These are phyloP conservation scores for Atkinsonella texensis DNA, from an alignment of 2,329 filamentous ascomycete species.

Conservation along the genomic window DNA sequence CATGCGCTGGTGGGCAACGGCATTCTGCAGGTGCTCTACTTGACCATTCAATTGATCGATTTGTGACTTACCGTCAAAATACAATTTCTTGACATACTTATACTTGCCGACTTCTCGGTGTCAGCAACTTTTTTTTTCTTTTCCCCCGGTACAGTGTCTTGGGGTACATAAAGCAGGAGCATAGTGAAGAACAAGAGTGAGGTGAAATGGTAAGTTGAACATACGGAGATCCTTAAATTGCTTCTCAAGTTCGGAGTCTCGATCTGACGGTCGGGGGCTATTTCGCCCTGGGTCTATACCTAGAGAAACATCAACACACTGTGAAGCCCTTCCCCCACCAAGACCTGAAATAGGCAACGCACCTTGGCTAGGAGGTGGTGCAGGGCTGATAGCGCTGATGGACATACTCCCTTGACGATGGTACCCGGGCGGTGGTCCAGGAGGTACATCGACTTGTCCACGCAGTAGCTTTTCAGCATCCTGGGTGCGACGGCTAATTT, in stretches of 20 bases:
- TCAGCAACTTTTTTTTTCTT: constrained; percentile 6
- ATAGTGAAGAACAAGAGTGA: neutral
- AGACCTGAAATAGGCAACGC: constrained; percentile 23
- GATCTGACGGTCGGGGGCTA: constrained; percentile 43
- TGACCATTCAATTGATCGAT: constrained; percentile 80
- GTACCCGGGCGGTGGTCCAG: constrained; percentile 38
- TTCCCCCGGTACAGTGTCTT: too few species aligned
- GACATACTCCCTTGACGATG: constrained; percentile 38
- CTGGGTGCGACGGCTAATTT: constrained; percentile 33
- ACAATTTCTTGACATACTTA: constrained; percentile 94
- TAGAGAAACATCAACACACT: constrained; percentile 30
- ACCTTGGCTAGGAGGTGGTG: constrained; percentile 24
- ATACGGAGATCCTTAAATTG: constrained; percentile 45
- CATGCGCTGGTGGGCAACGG: constrained; percentile 90
- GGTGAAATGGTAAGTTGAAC: constrained; percentile 12
- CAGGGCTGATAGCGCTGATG: constrained; percentile 29
- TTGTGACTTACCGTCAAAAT: constrained; percentile 89
- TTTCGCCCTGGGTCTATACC: constrained; percentile 36
- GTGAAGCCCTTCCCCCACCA: constrained; percentile 26
- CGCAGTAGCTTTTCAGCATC: constrained; percentile 37
- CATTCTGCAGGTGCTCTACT: constrained; percentile 91
- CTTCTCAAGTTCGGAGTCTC: constrained; percentile 38
- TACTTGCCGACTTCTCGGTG: constrained; percentile 69
- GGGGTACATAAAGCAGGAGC: neutral
- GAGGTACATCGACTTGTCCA: constrained; percentile 28